A percentile compares a stretch with the other conserved stretches of the same genome.
phyloP scores from a whole-genome alignment of 441 rosid genomes.

The Arabidopsis hybrid region DNA sequence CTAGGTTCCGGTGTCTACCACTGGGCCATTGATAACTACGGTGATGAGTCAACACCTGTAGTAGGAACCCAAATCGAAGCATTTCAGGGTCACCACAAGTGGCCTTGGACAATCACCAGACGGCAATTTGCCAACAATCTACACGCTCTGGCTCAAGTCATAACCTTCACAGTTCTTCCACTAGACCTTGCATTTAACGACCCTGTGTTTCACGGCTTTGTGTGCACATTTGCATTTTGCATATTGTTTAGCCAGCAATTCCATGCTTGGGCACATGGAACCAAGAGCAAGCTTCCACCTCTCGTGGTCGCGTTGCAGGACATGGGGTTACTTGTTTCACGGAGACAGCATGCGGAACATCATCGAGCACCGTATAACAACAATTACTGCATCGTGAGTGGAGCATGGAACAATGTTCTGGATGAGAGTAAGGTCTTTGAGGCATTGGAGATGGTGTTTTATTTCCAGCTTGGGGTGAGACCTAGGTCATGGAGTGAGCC shows the following conservation, averaged over 20 bases:
- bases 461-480: constrained; percentile 60
- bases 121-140: constrained; percentile 91
- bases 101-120: constrained; percentile 87
- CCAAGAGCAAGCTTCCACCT: constrained; percentile 81
- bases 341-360: constrained; percentile 71
- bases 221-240: constrained; percentile 64
- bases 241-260: constrained; percentile 94
- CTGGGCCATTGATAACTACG: constrained; percentile 93
- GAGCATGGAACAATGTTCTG: constrained; percentile 74
- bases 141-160: constrained; percentile 64
- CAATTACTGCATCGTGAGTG: constrained; percentile 92
- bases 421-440: constrained; percentile 68
- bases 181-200: constrained; percentile 55
- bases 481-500: constrained; percentile 93
- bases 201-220: constrained; percentile 61
- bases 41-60: constrained; percentile 69
- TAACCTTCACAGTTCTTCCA: constrained; percentile 66
- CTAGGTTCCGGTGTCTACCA: constrained; percentile 88
- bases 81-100: constrained; percentile 90
- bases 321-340: constrained; percentile 69
- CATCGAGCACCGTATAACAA: constrained; percentile 84
- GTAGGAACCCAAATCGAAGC: constrained; percentile 86
- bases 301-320: constrained; percentile 74
- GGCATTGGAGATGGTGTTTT: constrained; percentile 77
- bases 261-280: constrained; percentile 94